A percentile compares a stretch with the other conserved stretches of the same genome.
These are phyloP conservation scores for Sphaerulina vaccinii DNA, from an alignment of 2,329 filamentous ascomycete genomes.

Conservation along the genomic window DNA sequence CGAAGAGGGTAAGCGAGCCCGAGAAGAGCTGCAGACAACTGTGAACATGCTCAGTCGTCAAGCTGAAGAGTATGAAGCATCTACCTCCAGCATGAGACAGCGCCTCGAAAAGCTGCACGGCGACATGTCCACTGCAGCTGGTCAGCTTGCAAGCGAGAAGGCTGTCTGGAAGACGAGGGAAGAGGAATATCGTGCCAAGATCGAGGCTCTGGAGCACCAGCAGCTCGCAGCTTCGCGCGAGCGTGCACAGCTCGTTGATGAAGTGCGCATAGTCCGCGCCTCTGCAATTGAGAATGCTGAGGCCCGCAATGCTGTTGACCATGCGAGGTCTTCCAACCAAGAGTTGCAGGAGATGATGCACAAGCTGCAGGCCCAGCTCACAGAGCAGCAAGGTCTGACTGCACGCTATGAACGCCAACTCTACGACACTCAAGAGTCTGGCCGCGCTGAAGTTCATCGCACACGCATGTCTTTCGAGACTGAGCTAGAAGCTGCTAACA, in stretches of 20 bases:
- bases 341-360: constrained; percentile 33
- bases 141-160: constrained; percentile 80
- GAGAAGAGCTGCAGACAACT: constrained; percentile 61
- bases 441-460: constrained; percentile 75
- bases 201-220: constrained; percentile 55
- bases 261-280: constrained; percentile 46
- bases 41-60: constrained; percentile 78
- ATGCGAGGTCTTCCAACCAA: constrained; percentile 28
- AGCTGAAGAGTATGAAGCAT: constrained; percentile 72
- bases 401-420: constrained; percentile 77
- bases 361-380: constrained; percentile 57
- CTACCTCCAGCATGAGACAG: constrained; percentile 59
- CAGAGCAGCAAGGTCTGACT: constrained; percentile 68
- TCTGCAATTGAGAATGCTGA: constrained; percentile 75
- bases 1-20: constrained; percentile 58
- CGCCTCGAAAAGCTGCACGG: constrained; percentile 85
- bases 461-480: constrained; percentile 75
- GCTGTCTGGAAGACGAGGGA: constrained; percentile 70
- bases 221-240: constrained; percentile 48
- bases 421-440: constrained; percentile 77
- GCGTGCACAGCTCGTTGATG: constrained; percentile 46
- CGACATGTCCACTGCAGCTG: constrained; percentile 77
- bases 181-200: constrained; percentile 55
- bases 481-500: constrained; percentile 79
- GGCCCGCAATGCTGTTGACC: constrained; percentile 69